Evolutionary conservation across 1,284 basidiomycete genomes (phyloP), one percentile per base, ranked within the genome.

Genomic region (Moniliophthora roreri): DNA sequence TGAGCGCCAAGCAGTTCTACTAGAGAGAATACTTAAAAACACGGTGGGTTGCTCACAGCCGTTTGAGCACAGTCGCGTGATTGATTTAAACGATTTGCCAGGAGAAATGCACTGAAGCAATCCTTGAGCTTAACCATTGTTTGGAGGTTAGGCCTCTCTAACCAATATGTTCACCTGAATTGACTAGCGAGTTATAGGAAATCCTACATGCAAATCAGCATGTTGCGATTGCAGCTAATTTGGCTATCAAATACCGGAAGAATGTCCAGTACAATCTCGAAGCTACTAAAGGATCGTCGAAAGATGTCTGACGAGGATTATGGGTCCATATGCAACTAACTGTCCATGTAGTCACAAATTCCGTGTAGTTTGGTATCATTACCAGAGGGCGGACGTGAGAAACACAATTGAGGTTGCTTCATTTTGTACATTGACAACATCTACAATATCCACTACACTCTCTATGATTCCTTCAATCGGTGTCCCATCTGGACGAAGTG

Each of bases 21-120:
- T 96, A 2, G 92, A 95, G 63, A 82, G 94, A 24, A 95, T 97
- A 59, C 77, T 94, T 37, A 95, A 94, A 71, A 96, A 93, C 62
- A 84, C 90, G 9, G 93, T 94, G 59, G 63, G 87, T 50, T 52
- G 60, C 36, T 59, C 53, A 34, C 61, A 59, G 49, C 38, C 62
- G n/a, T n/a, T 54, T 24, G 2, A 55, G 10, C 20, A 51, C n/a
- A 32, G 50, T 38, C 16, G 26, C 18, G n/a, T 54, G 13, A 26
- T 16, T 28, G 35, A 23, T 11, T 24, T 4, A 9, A 49, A 18
- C 54, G 51, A 53, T 44, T 64, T 32, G 6, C 28, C 58, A 91
- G 89, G 86, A 85, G 35, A 89, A 89, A 67, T 90, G 88, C 65
- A 89, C 88, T 13, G 89, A 91, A 66, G 83, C 83, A 69, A 80